Base-by-base conservation (phyloP, 2,329 filamentous ascomycete species). In the Exophiala phaeomuriformis region DNA sequence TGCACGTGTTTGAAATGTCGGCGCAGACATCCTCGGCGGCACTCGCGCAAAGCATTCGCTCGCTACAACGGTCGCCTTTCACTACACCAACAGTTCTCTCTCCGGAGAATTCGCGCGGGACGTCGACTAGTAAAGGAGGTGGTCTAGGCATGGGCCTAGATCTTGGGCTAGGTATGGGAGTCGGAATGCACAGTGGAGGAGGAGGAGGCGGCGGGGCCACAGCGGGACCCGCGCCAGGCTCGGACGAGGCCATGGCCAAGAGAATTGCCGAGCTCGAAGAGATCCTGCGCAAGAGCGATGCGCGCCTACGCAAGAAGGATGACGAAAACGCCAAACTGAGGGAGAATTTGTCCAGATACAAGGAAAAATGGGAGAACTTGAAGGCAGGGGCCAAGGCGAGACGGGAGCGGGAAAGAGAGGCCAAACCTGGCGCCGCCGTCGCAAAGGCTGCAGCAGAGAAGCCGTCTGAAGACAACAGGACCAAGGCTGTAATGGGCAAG, bases 1-100 rank as follows among this genome's bases (percentile, higher is more conserved):
- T 98, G n/a, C 87, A 93, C 64, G 86, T 90, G 58, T 98, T 95
- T 72, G 91, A 98, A 70, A 84, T 89, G 37, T 90, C 88, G 63
- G 89, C 90, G 0, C 93, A 97, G 70, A 89, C 85, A 59, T 90
- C 86, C 36, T 88, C 86, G 49, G 81, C 90, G 71, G 88, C 89
- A 2, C 78, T 97, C 33, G 88, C 90, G 9, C 89, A 96, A 67
- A 95, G 88, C 62, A 83, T 83, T 63, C 72, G 76, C 60, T 71
- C 75, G 55, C 69, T 77, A 51, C 71, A 74, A 37, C 69, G 71
- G 40, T 47, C 60, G 55, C 47, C 52, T 44, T 28, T 61, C 56
- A 12, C 57, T 58, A 35, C 57, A 55, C 40, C 59, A 19, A 19
- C 19, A 47, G 35, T 59, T 12, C 51, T 59, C 8, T 52, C 51